Evolutionary conservation across 306 rosid species (phyloP).

Genomic region (Sicyos edulis): DNA sequence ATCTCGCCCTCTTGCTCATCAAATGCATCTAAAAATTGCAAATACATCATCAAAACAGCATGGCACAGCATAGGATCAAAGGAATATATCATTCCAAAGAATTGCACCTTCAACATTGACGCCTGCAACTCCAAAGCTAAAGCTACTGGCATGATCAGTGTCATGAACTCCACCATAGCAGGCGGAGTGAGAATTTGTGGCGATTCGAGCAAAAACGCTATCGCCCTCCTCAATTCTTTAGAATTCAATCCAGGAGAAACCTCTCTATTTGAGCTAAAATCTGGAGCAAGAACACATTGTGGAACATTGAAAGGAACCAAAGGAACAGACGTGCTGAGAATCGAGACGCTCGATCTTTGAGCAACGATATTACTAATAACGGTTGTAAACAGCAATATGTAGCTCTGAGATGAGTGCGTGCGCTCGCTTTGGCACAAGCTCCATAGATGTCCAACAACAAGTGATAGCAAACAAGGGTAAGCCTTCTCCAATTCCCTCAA

Average conservation of each 20-base stretch:
- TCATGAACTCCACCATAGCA: constrained; percentile 79
- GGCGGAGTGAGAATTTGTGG: constrained; percentile 79
- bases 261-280: constrained; percentile 24
- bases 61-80: constrained; percentile 76
- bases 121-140: constrained; percentile 76
- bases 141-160: constrained; percentile 59
- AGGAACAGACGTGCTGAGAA: constrained; percentile 55
- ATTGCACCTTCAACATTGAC: constrained; percentile 89
- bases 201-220: constrained; percentile 80
- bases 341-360: constrained; percentile 43
- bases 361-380: constrained; percentile 55
- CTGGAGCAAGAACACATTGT: constrained; percentile 29
- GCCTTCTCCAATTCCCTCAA: constrained; percentile 70
- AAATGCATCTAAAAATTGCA: constrained; percentile 61
- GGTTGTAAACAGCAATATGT: constrained; percentile 57
- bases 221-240: constrained; percentile 78
- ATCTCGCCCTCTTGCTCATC: constrained; percentile 77
- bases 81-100: constrained; percentile 76
- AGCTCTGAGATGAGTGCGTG: constrained; percentile 78
- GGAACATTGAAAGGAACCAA: constrained; percentile 66
- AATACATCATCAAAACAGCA: constrained; percentile 68
- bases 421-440: constrained; percentile 80
- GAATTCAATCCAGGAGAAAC: constrained; percentile 37
- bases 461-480: constrained; percentile 66
- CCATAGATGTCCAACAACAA: constrained; percentile 80